Base-by-base conservation (phyloP, 441 rosid species). In the Erodium moschatum region DNA sequence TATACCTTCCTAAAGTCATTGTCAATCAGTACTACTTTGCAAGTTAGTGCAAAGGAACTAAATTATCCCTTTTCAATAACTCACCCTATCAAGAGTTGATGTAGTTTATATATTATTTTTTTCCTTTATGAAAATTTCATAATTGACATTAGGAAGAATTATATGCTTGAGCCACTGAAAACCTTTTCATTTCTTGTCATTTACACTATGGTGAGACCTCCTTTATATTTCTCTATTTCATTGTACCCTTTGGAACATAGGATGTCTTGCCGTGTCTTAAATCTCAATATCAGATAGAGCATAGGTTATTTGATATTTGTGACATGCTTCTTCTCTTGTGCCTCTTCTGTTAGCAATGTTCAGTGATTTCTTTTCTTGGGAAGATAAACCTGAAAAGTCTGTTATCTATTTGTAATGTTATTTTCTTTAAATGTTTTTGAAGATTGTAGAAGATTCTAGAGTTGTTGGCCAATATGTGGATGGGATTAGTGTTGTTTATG, bases 391-490 rank as follows among this genome's bases (percentile, higher is more conserved):
- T 44, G 50, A 44, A 44, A 44, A 44, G 50, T 44, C n/a, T 44
- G n/a, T 0, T 44, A 12, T 12, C 50, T 44, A 44, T 44, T 44
- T 11, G 4, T 44, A 44, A 44, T 44, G n/a, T 29, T 60, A n/a
- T 5, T 7, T 65, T 52, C 77, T 73, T 56, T 86, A 94, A 96
- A 89, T 89, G 65, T 89, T 94, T 69, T 91, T 89, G 79, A 88
- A 87, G 80, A 89, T 91, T 87, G 94, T 94, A 73, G 97, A 94
- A 77, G 86, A 88, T 69, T 96, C 98, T 61, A 83, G 97, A 79
- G 97, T 87, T 84, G 93, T 93, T 56, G 97, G 97, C 68, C 95
- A 94, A 72, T 95, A 86, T 81, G 87, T 89, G 96, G 96, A 86
- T 82, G 97, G 88, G 66, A 73, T 94, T 62, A 86, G 83, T 73